A percentile compares a stretch with the other conserved stretches of the same genome.
Conservation (phyloP, 2,329 filamentous ascomycete species). For the Myriosclerotinia curreyana region DNA sequence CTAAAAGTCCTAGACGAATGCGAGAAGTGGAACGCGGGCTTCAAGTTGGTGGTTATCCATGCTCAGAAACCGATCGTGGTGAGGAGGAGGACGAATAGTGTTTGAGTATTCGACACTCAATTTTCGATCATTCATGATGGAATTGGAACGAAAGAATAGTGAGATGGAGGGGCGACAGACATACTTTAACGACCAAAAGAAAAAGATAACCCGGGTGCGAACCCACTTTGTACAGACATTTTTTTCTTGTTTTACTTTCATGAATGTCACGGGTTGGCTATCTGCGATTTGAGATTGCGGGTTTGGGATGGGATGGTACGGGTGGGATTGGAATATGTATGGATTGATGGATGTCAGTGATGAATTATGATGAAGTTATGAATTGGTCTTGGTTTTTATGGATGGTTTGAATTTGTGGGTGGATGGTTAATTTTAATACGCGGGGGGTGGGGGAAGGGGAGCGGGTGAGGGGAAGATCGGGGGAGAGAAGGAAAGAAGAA, state of each 20-base stretch:
- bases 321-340: too few species aligned
- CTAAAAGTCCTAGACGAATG: slow-evolving; percentile 75
- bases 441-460: not conserved
- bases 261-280: slow-evolving; percentile 1
- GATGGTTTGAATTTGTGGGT: not conserved
- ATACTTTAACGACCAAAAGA: not conserved
- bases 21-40: slow-evolving; percentile 78
- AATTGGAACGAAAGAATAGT: not conserved
- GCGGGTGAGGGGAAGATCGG: not conserved
- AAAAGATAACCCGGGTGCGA: slow-evolving; percentile 11
- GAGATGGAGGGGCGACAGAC: not conserved
- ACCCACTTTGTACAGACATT: slow-evolving; percentile 4
- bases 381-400: slow-evolving; percentile 1
- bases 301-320: not conserved
- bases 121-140: too few species aligned
- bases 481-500: too few species aligned
- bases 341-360: not conserved
- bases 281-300: slow-evolving; percentile 3
- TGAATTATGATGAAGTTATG: slow-evolving; percentile 14
- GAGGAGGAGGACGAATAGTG: slow-evolving; percentile 33
- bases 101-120: slow-evolving; percentile 27
- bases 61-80: slow-evolving; percentile 43
- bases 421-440: not conserved
- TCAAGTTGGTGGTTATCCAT: slow-evolving; percentile 88
- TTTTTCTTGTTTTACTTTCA: not conserved